Evolutionary conservation across 2,329 filamentous ascomycete genomes (phyloP).

Genomic region (Penicillium sp.): DNA sequence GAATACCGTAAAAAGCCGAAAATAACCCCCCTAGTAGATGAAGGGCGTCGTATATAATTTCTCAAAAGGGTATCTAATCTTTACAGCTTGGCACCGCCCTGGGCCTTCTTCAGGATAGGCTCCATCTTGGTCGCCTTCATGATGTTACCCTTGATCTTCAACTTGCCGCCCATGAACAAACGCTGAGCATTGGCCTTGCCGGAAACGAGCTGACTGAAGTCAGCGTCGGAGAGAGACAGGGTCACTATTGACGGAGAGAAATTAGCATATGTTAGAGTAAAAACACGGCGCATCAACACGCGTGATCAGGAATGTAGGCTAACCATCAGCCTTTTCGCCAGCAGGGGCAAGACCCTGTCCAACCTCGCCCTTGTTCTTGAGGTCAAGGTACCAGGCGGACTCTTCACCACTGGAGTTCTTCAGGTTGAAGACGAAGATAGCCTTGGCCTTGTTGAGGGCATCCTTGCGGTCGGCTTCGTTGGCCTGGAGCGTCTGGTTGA

Average conservation of each 20-base stretch:
- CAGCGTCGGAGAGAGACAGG: conserved; percentile 76
- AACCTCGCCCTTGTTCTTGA: conserved; percentile 84
- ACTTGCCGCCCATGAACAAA: conserved; percentile 96
- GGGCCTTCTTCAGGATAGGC: conserved; percentile 84
- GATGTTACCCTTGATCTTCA: conserved; percentile 96
- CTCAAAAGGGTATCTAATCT: conserved; percentile 47
- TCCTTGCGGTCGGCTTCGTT: conserved; percentile 75
- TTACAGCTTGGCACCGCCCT: conserved; percentile 74
- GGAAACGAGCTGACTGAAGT: conserved; percentile 77
- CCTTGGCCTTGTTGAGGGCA: conserved; percentile 83
- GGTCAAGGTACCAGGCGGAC: conserved; percentile 89
- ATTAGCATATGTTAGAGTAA: conserved; percentile 4
- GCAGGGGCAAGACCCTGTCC: conserved; percentile 67
- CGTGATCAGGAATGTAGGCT: conserved; percentile 27
- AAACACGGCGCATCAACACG: neutral
- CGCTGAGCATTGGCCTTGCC: conserved; percentile 94
- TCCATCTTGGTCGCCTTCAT: conserved; percentile 98
- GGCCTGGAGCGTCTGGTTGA: conserved; percentile 67
- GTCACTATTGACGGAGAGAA: conserved; percentile 60
- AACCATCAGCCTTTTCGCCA: conserved; percentile 80
- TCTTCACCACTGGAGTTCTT: conserved; percentile 82
- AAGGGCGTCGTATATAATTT: conserved; percentile 7
- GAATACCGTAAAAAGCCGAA: neutral
- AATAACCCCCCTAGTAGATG: neutral
- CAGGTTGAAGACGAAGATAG: conserved; percentile 85